phyloP scores from a whole-genome alignment of 2,329 filamentous ascomycete species.

The Lasiodiplodia gonubiensis region DNA sequence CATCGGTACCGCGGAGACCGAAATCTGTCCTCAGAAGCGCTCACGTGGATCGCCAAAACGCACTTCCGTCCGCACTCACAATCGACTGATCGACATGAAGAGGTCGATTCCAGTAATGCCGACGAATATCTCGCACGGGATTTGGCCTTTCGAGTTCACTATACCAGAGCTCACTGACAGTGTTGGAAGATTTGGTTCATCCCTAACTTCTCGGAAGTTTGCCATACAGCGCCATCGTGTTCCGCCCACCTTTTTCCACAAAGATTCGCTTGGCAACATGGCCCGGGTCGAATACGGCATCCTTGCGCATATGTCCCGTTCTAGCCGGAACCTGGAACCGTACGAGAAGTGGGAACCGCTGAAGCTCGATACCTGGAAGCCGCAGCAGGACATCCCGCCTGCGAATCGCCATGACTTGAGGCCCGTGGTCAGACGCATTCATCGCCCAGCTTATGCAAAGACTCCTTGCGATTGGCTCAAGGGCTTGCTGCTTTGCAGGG shows the following conservation, averaged over 20 bases:
- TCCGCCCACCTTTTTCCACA: slow-evolving; percentile 33
- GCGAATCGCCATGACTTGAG: slow-evolving; percentile 36
- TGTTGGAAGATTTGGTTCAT: slow-evolving; percentile 28
- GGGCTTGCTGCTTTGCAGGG: neutral
- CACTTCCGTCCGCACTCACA: neutral
- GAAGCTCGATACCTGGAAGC: slow-evolving; percentile 36
- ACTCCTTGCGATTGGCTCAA: neutral
- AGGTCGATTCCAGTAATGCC: neutral
- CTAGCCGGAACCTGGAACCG: neutral
- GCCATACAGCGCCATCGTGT: slow-evolving; percentile 33
- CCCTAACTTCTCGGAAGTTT: slow-evolving; percentile 37
- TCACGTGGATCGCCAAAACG: slow-evolving; percentile 18
- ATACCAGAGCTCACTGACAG: slow-evolving; percentile 42
- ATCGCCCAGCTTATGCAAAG: neutral
- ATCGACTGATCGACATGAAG: neutral
- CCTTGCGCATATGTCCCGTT: slow-evolving; percentile 34
- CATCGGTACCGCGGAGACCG: slow-evolving; percentile 41
- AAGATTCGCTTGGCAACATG: slow-evolving; percentile 37
- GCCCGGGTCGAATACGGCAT: slow-evolving; percentile 35
- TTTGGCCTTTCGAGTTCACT: slow-evolving; percentile 44
- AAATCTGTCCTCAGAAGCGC: neutral
- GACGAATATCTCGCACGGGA: slow-evolving; percentile 37
- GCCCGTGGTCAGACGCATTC: neutral
- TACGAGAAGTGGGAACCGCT: slow-evolving; percentile 30
- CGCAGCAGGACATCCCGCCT: slow-evolving; percentile 33